Conservation (phyloP, 257 asterid genomes). For the Jacaranda mimosifolia region DNA sequence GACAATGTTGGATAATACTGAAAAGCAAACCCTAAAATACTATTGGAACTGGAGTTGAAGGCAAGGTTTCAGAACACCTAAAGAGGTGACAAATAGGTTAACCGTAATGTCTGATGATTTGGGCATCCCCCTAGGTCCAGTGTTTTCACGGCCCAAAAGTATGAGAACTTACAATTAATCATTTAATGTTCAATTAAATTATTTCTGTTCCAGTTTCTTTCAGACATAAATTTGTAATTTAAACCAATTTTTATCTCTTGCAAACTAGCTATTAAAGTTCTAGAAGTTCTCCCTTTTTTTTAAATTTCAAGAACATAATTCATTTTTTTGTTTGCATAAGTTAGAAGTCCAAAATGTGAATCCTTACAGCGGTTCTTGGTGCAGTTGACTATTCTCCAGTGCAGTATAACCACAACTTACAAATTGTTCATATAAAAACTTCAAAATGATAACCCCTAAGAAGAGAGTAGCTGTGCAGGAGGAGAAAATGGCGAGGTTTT, state of each 20-base stretch:
- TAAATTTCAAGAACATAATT: not conserved
- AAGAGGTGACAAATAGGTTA: not conserved
- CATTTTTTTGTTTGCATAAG: constrained; percentile 10
- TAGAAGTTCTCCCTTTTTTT: not conserved
- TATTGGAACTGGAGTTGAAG: not conserved
- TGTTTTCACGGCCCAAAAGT: not conserved
- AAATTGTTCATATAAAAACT: constrained; percentile 6
- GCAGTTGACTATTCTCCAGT: constrained; percentile 3
- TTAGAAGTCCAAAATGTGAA: not conserved
- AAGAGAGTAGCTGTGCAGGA: constrained; percentile 1
- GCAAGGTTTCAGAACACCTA: constrained; percentile 18
- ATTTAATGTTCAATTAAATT: not conserved
- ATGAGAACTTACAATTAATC: not conserved
- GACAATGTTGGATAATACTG: not conserved
- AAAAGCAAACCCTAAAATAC: not conserved
- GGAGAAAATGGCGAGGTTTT: constrained; percentile 14
- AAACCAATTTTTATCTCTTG: not conserved
- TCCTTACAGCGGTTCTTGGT: not conserved
- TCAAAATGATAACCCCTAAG: constrained; percentile 15
- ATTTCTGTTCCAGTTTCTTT: constrained; percentile 6
- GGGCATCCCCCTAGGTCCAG: constrained; percentile 12
- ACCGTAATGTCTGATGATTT: not conserved
- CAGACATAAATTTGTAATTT: not conserved
- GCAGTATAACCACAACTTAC: constrained; percentile 1
- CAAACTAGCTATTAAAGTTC: constrained; percentile 1